Evolutionary conservation across 2,329 filamentous ascomycete genomes (phyloP).

Genomic region (Ophiostoma piceae): DNA sequence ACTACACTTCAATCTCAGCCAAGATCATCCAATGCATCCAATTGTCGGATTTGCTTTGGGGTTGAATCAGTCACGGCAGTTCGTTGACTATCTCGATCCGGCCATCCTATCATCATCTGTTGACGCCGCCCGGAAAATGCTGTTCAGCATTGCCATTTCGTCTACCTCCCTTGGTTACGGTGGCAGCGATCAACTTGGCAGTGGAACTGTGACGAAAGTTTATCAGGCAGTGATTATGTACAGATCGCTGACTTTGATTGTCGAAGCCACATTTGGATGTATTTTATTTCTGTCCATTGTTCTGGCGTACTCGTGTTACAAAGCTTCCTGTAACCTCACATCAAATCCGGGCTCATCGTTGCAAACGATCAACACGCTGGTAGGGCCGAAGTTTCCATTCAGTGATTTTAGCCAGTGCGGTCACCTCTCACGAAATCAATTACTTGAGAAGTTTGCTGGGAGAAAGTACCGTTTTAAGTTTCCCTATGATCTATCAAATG

Average conservation of each 20-base stretch:
- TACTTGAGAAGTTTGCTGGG: neutral
- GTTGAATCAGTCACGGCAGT: neutral
- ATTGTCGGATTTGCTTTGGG: neutral
- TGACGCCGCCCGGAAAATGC: neutral
- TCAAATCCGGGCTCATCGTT: neutral
- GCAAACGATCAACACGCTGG: neutral
- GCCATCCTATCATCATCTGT: neutral
- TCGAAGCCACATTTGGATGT: neutral
- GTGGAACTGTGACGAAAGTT: neutral
- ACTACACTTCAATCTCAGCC: neutral
- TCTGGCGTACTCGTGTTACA: no score
- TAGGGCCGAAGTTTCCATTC: neutral
- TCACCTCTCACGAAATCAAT: neutral
- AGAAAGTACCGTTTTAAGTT: neutral
- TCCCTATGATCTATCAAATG: neutral
- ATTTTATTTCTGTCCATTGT: no score
- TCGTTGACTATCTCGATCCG: neutral
- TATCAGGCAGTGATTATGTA: neutral
- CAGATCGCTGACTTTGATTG: neutral
- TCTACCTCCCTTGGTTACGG: neutral
- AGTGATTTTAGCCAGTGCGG: neutral
- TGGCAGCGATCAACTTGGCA: neutral
- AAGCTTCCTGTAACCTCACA: neutral
- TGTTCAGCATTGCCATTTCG: neutral
- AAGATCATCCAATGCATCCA: neutral